A percentile compares a stretch with the other conserved stretches of the same genome.
Evolutionary conservation across 2,329 filamentous ascomycete species (phyloP).

Genomic region (Drechslerella stenobrocha): DNA sequence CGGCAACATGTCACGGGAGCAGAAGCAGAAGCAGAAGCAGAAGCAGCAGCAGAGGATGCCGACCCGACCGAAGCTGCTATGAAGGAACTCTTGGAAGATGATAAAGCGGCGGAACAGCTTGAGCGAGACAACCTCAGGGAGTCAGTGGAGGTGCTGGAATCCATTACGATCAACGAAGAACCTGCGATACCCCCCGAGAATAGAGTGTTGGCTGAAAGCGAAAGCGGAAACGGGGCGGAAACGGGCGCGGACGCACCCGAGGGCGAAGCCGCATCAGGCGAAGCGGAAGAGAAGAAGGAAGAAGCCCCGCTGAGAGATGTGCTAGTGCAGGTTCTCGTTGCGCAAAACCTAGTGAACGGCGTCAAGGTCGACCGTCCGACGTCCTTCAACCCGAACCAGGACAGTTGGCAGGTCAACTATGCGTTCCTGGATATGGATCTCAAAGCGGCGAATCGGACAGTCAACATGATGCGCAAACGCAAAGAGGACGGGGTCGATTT

Average conservation of each 20-base stretch:
- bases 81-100: conserved; percentile 15
- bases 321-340: conserved; percentile 35
- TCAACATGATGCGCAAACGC: conserved; percentile 28
- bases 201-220: too few species aligned
- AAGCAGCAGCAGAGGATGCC: conserved; percentile 1
- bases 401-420: conserved; percentile 37
- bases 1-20: conserved; percentile 1
- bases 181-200: conserved; percentile 17
- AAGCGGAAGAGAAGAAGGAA: neutral
- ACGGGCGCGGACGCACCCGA: conserved; percentile 3
- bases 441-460: conserved; percentile 21
- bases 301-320: neutral
- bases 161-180: conserved; percentile 21
- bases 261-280: conserved; percentile 6
- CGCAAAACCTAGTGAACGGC: conserved; percentile 33
- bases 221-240: too few species aligned
- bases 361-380: conserved; percentile 26
- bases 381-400: conserved; percentile 7
- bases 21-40: conserved; percentile 37
- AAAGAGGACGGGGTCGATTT: conserved; percentile 41
- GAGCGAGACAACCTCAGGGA: conserved; percentile 12
- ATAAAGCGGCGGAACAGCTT: conserved; percentile 5
- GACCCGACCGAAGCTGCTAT: conserved; percentile 36
- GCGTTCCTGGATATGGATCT: conserved; percentile 41
- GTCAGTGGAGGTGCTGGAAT: conserved; percentile 27